phyloP scores from a whole-genome alignment of 768 basidiomycete genomes.

The Grammothele lineata region DNA sequence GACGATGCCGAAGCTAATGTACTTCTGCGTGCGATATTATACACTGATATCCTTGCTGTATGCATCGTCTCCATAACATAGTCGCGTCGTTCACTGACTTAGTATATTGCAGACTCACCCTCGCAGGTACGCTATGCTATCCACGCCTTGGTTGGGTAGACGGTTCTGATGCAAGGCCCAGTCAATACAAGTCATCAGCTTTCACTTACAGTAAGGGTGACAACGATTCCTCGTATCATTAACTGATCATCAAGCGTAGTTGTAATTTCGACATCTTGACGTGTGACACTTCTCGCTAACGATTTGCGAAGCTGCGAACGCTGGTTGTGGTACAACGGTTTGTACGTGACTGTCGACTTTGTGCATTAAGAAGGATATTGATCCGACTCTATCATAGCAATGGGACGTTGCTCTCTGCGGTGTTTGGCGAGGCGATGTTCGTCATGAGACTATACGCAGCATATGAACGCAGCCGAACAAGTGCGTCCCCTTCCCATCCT shows the following conservation, averaged over 20 bases:
- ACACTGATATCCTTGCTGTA: conserved; percentile 5
- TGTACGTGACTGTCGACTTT: background rate
- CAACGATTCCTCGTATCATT: background rate
- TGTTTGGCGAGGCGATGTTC: conserved; percentile 9
- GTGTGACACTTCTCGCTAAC: no score
- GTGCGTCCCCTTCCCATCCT: background rate
- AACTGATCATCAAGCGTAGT: no score
- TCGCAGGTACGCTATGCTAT: background rate
- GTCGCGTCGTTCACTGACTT: no score
- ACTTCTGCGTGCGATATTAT: conserved; percentile 6
- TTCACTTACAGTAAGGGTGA: background rate
- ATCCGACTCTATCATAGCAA: background rate
- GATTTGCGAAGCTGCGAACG: background rate
- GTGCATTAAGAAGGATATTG: no score
- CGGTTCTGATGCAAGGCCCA: background rate
- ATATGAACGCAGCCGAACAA: conserved; percentile 1
- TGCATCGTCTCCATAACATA: no score
- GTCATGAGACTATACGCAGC: conserved; percentile 10
- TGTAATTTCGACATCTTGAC: no score
- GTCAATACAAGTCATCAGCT: background rate
- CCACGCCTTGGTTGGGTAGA: no score
- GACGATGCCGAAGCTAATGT: conserved; percentile 5
- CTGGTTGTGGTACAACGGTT: conserved; percentile 8
- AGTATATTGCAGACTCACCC: background rate
- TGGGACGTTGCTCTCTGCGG: conserved; percentile 3